A percentile compares a stretch with the other conserved stretches of the same genome.
These are phyloP conservation scores for Saccharum officinarum DNA, from an alignment of 176 grass and related monocot genomes.

Conservation along the genomic window DNA sequence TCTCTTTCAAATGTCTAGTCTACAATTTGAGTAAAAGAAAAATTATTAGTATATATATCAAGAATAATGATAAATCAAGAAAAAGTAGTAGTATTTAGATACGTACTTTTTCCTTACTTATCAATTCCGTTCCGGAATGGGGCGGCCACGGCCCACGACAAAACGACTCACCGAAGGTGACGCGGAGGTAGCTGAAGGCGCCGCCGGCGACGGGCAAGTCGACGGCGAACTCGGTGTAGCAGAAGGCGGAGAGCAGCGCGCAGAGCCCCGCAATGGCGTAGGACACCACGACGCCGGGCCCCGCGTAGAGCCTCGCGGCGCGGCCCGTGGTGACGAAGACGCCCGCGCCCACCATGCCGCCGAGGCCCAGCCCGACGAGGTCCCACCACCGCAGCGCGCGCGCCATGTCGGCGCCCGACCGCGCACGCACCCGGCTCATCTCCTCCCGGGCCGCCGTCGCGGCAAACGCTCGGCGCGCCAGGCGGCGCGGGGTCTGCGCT, in stretches of 20 bases:
- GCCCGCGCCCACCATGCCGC: conserved; percentile 61
- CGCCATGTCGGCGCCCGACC: conserved; percentile 55
- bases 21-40: too few species aligned
- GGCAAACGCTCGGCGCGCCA: conserved; percentile 38
- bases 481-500: conserved; percentile 32
- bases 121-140: too few species aligned
- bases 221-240: conserved; percentile 97
- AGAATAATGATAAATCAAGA: too few species aligned
- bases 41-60: too few species aligned
- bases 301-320: conserved; percentile 30
- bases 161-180: conserved; percentile 76
- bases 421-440: conserved; percentile 52
- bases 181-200: conserved; percentile 65
- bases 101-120: too few species aligned
- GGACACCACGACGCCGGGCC: conserved; percentile 43
- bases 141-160: too few species aligned
- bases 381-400: conserved; percentile 65
- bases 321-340: conserved; percentile 62
- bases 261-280: conserved; percentile 96
- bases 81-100: too few species aligned
- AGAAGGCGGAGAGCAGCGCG: conserved; percentile 94
- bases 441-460: conserved; percentile 56
- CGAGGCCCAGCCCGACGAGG: conserved; percentile 58
- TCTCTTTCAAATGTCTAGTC: too few species aligned
- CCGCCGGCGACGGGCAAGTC: conserved; percentile 87